phyloP scores from a whole-genome alignment of 495 filamentous ascomycete genomes.

The Penicillium manginii region DNA sequence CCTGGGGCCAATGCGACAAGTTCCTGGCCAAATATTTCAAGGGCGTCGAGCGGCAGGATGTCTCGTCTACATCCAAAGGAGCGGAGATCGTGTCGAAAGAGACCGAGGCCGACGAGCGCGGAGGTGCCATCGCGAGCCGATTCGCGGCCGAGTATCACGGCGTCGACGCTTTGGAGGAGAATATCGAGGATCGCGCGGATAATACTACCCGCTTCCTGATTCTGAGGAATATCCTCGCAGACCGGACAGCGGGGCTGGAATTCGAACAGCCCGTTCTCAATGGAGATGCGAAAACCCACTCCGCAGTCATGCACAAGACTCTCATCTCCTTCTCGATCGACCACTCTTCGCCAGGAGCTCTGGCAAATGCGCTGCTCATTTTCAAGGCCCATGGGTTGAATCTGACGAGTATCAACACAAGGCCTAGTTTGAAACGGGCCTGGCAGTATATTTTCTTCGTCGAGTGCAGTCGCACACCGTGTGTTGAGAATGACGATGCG shows the following conservation, averaged over 20 bases:
- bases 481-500: slow-evolving; percentile 31
- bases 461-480: slow-evolving; percentile 69
- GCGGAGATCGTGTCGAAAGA: slow-evolving; percentile 74
- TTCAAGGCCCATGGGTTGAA: slow-evolving; percentile 76
- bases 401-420: slow-evolving; percentile 85
- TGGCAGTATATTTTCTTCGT: slow-evolving; percentile 97
- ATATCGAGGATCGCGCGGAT: slow-evolving; percentile 81
- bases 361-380: slow-evolving; percentile 78
- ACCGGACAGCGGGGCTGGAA: slow-evolving; percentile 22
- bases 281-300: neutral
- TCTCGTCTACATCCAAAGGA: slow-evolving; percentile 81
- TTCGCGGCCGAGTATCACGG: slow-evolving; percentile 70
- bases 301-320: slow-evolving; percentile 58
- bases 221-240: slow-evolving; percentile 53
- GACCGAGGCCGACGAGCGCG: slow-evolving; percentile 50
- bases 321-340: slow-evolving; percentile 81
- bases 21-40: slow-evolving; percentile 71
- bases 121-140: slow-evolving; percentile 76
- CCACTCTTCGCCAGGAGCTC: slow-evolving; percentile 74
- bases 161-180: slow-evolving; percentile 67
- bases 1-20: slow-evolving; percentile 86
- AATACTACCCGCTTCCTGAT: slow-evolving; percentile 92
- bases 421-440: slow-evolving; percentile 72
- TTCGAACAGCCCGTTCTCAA: slow-evolving; percentile 21
- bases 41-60: slow-evolving; percentile 76